phyloP scores from a whole-genome alignment of 2,329 filamentous ascomycete species.

The Neofusicoccum kwambonambiense region DNA sequence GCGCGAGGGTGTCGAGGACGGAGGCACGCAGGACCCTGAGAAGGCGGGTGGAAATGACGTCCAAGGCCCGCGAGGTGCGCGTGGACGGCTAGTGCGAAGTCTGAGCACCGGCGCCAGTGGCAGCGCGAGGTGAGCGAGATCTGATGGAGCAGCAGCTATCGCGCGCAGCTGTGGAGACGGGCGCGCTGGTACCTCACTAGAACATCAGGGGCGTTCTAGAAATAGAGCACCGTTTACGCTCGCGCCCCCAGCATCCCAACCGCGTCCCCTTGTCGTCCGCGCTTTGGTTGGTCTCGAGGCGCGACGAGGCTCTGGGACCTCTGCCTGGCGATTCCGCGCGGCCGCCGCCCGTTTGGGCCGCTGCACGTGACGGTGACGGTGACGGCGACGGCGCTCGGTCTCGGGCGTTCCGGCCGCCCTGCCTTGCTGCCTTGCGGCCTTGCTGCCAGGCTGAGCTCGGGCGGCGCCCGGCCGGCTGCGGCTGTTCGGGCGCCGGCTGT shows the following conservation, averaged over 20 bases:
- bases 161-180: slow-evolving; percentile 12
- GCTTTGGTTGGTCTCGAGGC: neutral
- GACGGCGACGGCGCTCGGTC: neutral
- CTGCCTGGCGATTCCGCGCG: slow-evolving; percentile 3
- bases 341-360: neutral
- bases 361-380: neutral
- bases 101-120: slow-evolving; percentile 1
- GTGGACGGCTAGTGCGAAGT: neutral
- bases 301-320: neutral
- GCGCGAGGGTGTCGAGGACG: neutral
- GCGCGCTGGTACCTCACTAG: slow-evolving; percentile 7
- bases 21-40: neutral
- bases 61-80: neutral
- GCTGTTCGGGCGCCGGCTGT: neutral
- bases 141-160: slow-evolving; percentile 3
- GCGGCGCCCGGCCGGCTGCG: neutral
- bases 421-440: neutral
- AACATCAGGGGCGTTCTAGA: slow-evolving; percentile 15
- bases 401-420: neutral
- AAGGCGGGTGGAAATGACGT: slow-evolving; percentile 7
- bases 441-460: neutral
- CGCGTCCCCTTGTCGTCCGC: neutral
- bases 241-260: neutral
- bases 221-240: neutral
- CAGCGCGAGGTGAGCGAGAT: neutral